Conservation (phyloP, 2,329 filamentous ascomycete species). For the Colletotrichum camelliae region DNA sequence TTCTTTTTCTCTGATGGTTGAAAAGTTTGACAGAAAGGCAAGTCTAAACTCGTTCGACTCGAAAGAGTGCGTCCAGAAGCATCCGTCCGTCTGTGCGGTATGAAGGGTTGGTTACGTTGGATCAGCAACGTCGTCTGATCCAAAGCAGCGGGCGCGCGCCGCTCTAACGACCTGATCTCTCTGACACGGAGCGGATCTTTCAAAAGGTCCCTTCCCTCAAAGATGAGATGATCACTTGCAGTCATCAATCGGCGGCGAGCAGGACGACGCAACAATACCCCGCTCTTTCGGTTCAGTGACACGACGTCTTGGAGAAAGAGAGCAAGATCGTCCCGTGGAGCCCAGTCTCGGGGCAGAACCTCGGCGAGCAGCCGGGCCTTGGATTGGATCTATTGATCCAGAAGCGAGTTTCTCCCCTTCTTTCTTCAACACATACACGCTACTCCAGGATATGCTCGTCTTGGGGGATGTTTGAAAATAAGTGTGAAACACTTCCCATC, state of each 20-base stretch:
- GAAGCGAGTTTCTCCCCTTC: background rate
- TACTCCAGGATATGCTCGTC: slow-evolving; percentile 1
- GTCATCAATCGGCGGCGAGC: background rate
- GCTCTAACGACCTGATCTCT: background rate
- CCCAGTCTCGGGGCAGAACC: background rate
- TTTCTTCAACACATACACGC: background rate
- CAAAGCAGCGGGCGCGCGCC: background rate
- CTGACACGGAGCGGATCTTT: slow-evolving; percentile 2
- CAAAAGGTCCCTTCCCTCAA: background rate
- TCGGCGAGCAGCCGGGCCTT: background rate
- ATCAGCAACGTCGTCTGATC: slow-evolving; percentile 19
- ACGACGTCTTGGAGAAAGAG: background rate
- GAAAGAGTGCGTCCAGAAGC: background rate
- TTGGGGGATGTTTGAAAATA: slow-evolving; percentile 11
- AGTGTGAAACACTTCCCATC: slow-evolving; percentile 15
- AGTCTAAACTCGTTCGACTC: background rate
- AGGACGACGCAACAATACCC: background rate
- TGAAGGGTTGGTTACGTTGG: background rate
- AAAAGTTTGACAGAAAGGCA: background rate
- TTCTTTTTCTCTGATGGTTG: background rate
- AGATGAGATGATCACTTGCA: background rate
- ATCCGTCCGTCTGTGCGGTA: slow-evolving; percentile 2
- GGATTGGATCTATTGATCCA: background rate
- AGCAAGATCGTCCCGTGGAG: background rate
- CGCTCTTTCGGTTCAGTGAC: background rate